Base-by-base conservation (phyloP, 805 yeast genomes). In the Saturnispora zaruensis region DNA sequence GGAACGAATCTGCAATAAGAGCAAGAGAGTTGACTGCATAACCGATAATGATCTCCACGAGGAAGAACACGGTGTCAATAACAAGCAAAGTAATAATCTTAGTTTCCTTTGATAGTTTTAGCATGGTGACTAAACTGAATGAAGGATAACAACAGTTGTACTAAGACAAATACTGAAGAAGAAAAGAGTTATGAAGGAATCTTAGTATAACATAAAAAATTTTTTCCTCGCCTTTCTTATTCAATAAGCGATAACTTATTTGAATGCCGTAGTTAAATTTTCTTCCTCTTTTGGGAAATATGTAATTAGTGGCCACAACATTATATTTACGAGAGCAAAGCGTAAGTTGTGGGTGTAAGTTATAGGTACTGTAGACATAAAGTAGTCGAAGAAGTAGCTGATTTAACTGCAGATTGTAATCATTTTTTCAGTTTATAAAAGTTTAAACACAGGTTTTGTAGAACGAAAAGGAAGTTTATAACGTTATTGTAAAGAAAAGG, bases 1-100 rank as follows among this genome's bases (percentile, higher is more conserved):
- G 99, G 76, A 91, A 93, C 1, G 98, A 84, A 65, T 91, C 99
- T 1, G 98, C 99, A 49, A 91, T 82, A 48, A 91, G 76, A 0
- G 99, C 98, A 60, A 91, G 75, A 1, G 98, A 91, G 65, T 93
- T 95, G 25, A 91, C 96, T 24, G 91, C 77, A 66, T 90, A 93
- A 18, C 96, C 96, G 34, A 87, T 78, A 49, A 81, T 79, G 47
- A 89, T 81, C 65, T 91, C 99, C 53, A 91, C 59, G 33, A 93
- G 71, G 75, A 93, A 91, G 71, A 91, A 91, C 1, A 77, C 63
- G 3, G 93, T 78, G 66, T 93, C 98, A 33, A 91, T 70, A 44
- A 68, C 77, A 65, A 91, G 72, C 51, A 91, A 74, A 13, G 91
- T 66, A 18, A 79, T 65, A 59, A 91, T 89, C 56, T 93, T 76